phyloP scores from a whole-genome alignment of 768 basidiomycete species.

The Phylloporus arenicola region DNA sequence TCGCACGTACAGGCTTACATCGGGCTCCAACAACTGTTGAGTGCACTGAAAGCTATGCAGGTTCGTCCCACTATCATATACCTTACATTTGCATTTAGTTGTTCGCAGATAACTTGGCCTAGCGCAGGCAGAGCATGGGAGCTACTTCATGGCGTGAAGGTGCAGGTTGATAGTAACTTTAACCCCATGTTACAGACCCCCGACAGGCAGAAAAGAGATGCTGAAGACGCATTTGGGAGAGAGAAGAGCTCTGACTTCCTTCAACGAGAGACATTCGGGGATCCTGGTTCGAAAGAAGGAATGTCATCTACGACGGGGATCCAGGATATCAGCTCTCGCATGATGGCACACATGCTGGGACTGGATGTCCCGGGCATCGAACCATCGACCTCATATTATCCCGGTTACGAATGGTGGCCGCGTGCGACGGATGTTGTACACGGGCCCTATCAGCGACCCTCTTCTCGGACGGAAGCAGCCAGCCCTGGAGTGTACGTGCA shows the following conservation, averaged over 20 bases:
- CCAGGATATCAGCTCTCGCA: slow-evolving; percentile 57
- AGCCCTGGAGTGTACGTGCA: slow-evolving; percentile 7
- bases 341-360: slow-evolving; percentile 72
- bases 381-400: slow-evolving; percentile 46
- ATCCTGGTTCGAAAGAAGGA: slow-evolving; percentile 19
- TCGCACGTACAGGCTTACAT: slow-evolving; percentile 64
- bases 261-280: slow-evolving; percentile 38
- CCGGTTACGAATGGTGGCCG: slow-evolving; percentile 66
- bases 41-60: slow-evolving; percentile 62
- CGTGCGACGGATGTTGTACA: slow-evolving; percentile 25
- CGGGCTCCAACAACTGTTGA: slow-evolving; percentile 59
- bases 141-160: slow-evolving; percentile 60
- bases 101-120: slow-evolving; percentile 58
- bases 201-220: slow-evolving; percentile 52
- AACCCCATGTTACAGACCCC: slow-evolving; percentile 33
- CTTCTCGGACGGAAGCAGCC: slow-evolving; percentile 3
- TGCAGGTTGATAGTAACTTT: slow-evolving; percentile 42
- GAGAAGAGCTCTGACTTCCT: slow-evolving; percentile 45
- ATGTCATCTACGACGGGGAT: slow-evolving; percentile 36
- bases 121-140: slow-evolving; percentile 63
- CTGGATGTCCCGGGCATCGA: slow-evolving; percentile 57
- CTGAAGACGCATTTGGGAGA: slow-evolving; percentile 59
- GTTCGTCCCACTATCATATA: slow-evolving; percentile 33
- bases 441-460: slow-evolving; percentile 12
- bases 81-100: slow-evolving; percentile 9